Percentiles rank a stretch among this genome's conserved stretches.
These are phyloP conservation scores for Geum urbanum DNA, from an alignment of 306 rosid genomes.

Conservation along the genomic window DNA sequence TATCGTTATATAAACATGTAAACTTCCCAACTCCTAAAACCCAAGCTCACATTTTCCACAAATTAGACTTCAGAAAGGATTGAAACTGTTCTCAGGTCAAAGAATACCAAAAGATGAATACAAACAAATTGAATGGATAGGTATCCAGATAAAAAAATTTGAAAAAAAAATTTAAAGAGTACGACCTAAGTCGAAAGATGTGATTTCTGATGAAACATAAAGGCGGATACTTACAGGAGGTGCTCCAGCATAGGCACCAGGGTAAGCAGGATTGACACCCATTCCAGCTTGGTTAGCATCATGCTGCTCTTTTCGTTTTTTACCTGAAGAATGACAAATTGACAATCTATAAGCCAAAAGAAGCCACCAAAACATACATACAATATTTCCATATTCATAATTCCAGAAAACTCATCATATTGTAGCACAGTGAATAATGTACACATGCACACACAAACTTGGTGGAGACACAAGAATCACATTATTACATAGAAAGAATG, in stretches of 20 bases:
- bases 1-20: neutral
- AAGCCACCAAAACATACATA: neutral
- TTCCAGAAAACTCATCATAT: neutral
- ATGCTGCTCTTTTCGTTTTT: conserved; percentile 83
- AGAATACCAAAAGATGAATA: neutral
- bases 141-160: neutral
- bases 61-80: neutral
- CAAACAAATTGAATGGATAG: neutral
- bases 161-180: neutral
- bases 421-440: neutral
- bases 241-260: conserved; percentile 72
- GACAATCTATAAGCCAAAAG: neutral
- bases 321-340: conserved; percentile 45
- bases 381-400: neutral
- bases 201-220: conserved; percentile 5
- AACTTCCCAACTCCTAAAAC: neutral
- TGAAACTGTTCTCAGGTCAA: conserved; percentile 8
- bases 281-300: conserved; percentile 81
- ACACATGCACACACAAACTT: neutral
- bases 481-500: conserved; percentile 2
- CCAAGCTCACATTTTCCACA: neutral
- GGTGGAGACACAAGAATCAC: too few relatives aligned
- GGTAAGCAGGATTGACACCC: conserved; percentile 76
- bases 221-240: conserved; percentile 60
- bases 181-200: neutral